These are phyloP conservation scores for Clavariopsis aquatica DNA, from an alignment of 495 filamentous ascomycete species.

Conservation along the genomic window DNA sequence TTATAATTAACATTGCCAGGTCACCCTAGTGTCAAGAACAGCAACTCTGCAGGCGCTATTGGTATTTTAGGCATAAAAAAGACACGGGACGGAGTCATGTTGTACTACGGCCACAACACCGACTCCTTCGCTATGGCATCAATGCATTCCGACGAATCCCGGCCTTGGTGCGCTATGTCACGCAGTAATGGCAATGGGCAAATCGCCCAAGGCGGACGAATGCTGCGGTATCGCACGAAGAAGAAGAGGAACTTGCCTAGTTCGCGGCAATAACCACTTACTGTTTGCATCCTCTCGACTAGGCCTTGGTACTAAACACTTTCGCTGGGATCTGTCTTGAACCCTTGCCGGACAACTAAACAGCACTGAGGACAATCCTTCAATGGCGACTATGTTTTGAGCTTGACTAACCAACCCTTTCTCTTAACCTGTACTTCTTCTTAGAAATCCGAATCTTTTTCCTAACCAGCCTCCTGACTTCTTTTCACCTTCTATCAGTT, in stretches of 20 bases:
- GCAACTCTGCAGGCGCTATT: slow-evolving; percentile 72
- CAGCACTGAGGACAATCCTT: no score
- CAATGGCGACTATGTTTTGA: no score
- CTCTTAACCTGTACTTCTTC: not conserved
- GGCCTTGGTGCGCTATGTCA: slow-evolving; percentile 82
- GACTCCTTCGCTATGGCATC: slow-evolving; percentile 87
- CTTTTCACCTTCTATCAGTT: not conserved
- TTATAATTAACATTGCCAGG: slow-evolving; percentile 44
- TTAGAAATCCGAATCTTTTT: not conserved
- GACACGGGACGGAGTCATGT: slow-evolving; percentile 63
- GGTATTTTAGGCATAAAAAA: slow-evolving; percentile 85
- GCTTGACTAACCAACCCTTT: no score
- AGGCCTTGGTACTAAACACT: no score
- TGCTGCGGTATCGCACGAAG: slow-evolving; percentile 37
- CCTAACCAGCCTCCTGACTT: not conserved
- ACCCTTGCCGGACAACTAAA: no score
- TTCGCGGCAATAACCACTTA: slow-evolving; percentile 7
- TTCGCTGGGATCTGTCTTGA: no score
- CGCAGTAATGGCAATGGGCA: slow-evolving; percentile 49
- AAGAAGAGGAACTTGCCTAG: slow-evolving; percentile 9
- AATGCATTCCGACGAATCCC: slow-evolving; percentile 74
- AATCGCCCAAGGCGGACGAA: slow-evolving; percentile 46
- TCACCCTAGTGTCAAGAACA: slow-evolving; percentile 73
- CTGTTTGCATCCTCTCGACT: not conserved
- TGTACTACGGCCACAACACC: slow-evolving; percentile 91